Conservation (phyloP, 176 grass and related monocot species). For the Musa acuminata region DNA sequence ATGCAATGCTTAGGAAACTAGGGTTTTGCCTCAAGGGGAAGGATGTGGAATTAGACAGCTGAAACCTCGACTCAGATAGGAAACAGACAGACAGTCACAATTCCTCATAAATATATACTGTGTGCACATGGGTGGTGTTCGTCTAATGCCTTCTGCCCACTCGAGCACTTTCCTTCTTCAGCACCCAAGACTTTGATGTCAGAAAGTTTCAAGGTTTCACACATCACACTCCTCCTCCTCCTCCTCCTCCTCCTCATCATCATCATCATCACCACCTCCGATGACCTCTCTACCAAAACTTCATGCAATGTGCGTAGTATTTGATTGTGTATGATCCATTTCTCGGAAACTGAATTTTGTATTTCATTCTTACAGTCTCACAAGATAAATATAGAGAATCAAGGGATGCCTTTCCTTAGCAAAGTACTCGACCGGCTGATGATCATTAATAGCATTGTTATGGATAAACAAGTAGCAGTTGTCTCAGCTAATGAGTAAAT, state of each 20-base stretch:
- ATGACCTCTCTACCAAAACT: no score
- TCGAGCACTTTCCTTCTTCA: conserved; percentile 12
- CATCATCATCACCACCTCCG: neutral
- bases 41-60: neutral
- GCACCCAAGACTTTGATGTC: conserved; percentile 12
- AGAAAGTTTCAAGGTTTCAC: conserved; percentile 10
- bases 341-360: no score
- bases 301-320: no score
- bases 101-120: neutral
- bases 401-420: neutral
- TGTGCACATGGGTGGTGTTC: conserved; percentile 8
- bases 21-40: conserved; percentile 8
- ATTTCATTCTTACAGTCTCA: no score
- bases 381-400: neutral
- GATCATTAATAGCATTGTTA: no score
- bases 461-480: neutral
- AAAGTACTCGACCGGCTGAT: neutral
- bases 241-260: no score
- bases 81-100: conserved; percentile 10
- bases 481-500: no score
- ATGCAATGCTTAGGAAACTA: neutral
- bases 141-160: neutral
- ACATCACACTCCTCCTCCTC: neutral
- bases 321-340: no score
- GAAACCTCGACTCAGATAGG: neutral